These are phyloP conservation scores for Canavalia gladiata DNA, from an alignment of 306 rosid genomes.

Conservation along the genomic window DNA sequence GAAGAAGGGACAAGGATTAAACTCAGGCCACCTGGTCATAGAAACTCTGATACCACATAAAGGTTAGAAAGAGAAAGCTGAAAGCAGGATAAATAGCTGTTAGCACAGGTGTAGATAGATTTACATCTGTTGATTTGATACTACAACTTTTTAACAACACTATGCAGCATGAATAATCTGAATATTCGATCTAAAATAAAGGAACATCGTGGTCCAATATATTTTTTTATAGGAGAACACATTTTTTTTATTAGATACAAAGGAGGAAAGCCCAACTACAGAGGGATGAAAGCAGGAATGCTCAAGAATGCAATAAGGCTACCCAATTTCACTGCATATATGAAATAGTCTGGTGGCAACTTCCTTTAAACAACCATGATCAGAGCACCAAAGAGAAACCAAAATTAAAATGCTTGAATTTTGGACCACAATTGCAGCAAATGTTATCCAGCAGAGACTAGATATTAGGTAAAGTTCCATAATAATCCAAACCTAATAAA, in stretches of 20 bases:
- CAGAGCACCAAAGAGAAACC: not conserved
- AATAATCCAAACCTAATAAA: conserved; percentile 7
- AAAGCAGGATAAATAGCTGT: not conserved
- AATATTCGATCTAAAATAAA: not conserved
- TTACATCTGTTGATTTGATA: not conserved
- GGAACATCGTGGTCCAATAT: not conserved
- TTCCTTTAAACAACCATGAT: not conserved
- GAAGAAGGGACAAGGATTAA: not conserved
- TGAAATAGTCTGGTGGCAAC: not conserved
- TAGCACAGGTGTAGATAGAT: not conserved
- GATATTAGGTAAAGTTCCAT: conserved; percentile 10
- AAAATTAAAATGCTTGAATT: not conserved
- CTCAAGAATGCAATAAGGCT: not conserved
- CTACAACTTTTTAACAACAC: not conserved
- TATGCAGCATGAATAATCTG: not conserved
- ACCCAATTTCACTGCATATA: not conserved
- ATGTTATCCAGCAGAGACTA: not conserved
- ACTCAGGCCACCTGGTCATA: not conserved
- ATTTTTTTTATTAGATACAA: not conserved
- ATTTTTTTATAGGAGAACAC: not conserved
- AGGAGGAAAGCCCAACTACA: not conserved
- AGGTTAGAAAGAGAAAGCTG: not conserved
- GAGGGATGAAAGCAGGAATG: not conserved
- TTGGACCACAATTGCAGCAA: not conserved
- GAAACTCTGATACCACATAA: not conserved